These are phyloP conservation scores for Fereydounia khargensis DNA, from an alignment of 1,284 basidiomycete species.

Conservation along the genomic window DNA sequence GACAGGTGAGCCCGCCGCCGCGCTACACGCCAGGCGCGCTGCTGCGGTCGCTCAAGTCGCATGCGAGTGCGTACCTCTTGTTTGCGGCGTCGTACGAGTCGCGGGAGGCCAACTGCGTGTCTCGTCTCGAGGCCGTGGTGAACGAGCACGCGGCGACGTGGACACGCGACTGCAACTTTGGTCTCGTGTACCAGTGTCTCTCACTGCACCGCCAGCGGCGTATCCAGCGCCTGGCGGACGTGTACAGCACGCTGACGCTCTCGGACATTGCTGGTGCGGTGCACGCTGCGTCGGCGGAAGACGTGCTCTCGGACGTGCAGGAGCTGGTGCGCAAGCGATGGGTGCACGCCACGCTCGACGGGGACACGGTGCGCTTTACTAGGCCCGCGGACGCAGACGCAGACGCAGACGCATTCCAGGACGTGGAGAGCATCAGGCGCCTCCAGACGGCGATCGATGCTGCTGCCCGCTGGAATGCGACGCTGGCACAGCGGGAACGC, in stretches of 20 bases:
- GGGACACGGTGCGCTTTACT: slow-evolving; percentile 7
- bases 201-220: slow-evolving; percentile 70
- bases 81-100: slow-evolving; percentile 17
- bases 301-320: slow-evolving; percentile 66
- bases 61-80: slow-evolving; percentile 11
- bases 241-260: slow-evolving; percentile 72
- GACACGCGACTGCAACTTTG: slow-evolving; percentile 69
- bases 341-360: slow-evolving; percentile 11
- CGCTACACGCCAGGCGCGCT: slow-evolving; percentile 19
- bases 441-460: too few species aligned
- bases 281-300: slow-evolving; percentile 61
- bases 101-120: neutral
- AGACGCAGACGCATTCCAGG: slow-evolving; percentile 5
- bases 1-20: slow-evolving; percentile 5
- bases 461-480: too few species aligned
- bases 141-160: slow-evolving; percentile 6
- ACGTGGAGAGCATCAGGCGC: too few species aligned
- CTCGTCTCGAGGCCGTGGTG: slow-evolving; percentile 6
- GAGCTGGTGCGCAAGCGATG: slow-evolving; percentile 61
- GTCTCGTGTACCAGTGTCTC: slow-evolving; percentile 68
- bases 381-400: slow-evolving; percentile 10
- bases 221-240: slow-evolving; percentile 72
- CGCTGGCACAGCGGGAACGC: too few species aligned
- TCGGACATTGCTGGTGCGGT: slow-evolving; percentile 66
- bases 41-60: slow-evolving; percentile 12